These are phyloP conservation scores for Talaromyces sp. DNA, from an alignment of 2,329 filamentous ascomycete genomes.

Conservation along the genomic window DNA sequence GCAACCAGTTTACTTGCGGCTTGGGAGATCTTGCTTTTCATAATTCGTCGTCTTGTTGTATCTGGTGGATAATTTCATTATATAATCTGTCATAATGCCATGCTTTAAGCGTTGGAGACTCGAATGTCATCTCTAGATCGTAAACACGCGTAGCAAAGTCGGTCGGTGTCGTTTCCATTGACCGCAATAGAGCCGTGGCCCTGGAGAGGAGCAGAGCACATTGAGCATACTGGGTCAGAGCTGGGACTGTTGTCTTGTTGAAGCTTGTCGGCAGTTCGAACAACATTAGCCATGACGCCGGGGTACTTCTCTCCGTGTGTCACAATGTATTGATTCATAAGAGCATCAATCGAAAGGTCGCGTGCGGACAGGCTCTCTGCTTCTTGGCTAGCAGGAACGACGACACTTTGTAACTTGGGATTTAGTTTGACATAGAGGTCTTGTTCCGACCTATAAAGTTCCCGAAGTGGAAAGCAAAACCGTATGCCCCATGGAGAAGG, in stretches of 20 bases:
- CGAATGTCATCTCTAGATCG: conserved; percentile 24
- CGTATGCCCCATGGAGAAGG: conserved; percentile 51
- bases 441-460: conserved; percentile 78
- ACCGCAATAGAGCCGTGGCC: conserved; percentile 59
- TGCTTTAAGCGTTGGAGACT: not conserved
- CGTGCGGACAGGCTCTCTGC: conserved; percentile 31
- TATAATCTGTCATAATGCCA: conserved; percentile 7
- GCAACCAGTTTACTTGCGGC: not conserved
- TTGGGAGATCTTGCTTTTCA: not conserved
- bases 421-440: conserved; percentile 55
- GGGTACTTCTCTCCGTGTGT: conserved; percentile 81
- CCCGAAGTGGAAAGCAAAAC: conserved; percentile 77
- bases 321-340: conserved; percentile 84
- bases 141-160: conserved; percentile 41
- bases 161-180: conserved; percentile 35
- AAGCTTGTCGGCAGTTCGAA: conserved; percentile 82
- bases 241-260: conserved; percentile 36
- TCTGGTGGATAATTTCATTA: conserved; percentile 10
- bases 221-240: conserved; percentile 47
- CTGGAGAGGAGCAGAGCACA: conserved; percentile 66
- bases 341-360: conserved; percentile 80
- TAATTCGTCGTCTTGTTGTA: not conserved
- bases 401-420: conserved; percentile 48
- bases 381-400: conserved; percentile 36
- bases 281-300: conserved; percentile 90